Base-by-base conservation (phyloP, 805 yeast genomes). In the Nakazawaea siamensis region DNA sequence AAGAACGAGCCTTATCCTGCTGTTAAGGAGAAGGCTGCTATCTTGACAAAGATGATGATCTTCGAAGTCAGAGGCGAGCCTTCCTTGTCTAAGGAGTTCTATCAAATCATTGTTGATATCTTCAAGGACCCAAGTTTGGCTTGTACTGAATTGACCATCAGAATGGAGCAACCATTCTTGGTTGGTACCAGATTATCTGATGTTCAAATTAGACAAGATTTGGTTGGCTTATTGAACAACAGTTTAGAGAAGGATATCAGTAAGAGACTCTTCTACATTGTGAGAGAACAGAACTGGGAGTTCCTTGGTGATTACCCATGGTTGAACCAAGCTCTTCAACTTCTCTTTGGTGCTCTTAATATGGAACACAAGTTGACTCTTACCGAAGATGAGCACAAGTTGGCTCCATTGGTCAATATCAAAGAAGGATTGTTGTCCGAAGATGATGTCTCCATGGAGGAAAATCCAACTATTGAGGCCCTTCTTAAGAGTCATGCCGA, bases 201-300 rank as follows among this genome's bases (percentile, higher is more conserved):
- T 49, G 80, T 79, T 3, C 63, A 67, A 3, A 79, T 85, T 19
- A 73, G 98, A 33, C 68, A 74, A 38, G 78, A 76, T 44, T 69
- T 94, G 42, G 82, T 92, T 92, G 54, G 70, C 0, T 83, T 92
- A 37, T 60, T 92, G 49, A 79, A 80, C 52, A 70, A 70, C 29
- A 82, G 94, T 44, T 61, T 92, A 41, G 96, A 88, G 41, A 70
- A 65, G 33, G 87, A 83, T 44, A 68, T 87, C 17, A 72, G 73
- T 45, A 86, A 84, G 53, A 68, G 98, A 39, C 62, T 92, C 24
- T 76, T 80, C 43, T 94, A 94, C 47, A 80, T 90, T 7, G 71
- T 94, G n/a, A 65, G 90, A 25, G 97, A 92, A 48, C 99, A 92
- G 54, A 90, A 86, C 49, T 92, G 99, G 99, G 99, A 92, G 52